Evolutionary conservation across 2,329 filamentous ascomycete species (phyloP).

Genomic region (Diplocarpon mali): DNA sequence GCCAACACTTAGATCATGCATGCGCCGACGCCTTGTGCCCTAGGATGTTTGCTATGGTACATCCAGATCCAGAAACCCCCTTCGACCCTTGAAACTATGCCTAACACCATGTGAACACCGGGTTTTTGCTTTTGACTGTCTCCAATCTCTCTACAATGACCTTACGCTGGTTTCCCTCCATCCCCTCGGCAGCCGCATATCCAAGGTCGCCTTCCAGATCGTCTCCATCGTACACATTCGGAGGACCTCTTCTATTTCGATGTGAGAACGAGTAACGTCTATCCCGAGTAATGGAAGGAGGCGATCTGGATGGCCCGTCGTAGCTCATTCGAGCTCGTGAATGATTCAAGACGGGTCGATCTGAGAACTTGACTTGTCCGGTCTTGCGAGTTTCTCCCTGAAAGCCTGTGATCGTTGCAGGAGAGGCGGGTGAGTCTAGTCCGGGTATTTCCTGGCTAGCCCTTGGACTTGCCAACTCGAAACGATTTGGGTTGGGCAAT

Average conservation of each 20-base stretch:
- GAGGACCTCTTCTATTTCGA: conserved; percentile 22
- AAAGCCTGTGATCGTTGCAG: conserved; percentile 6
- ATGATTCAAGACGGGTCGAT: conserved; percentile 19
- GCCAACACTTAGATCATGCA: background rate
- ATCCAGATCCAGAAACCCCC: background rate
- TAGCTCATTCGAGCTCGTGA: conserved; percentile 26
- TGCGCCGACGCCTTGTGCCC: conserved; percentile 2
- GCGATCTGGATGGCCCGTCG: conserved; percentile 24
- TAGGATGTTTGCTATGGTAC: background rate
- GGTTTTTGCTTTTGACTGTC: conserved; percentile 88
- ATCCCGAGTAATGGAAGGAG: conserved; percentile 11
- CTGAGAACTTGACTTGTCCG: conserved; percentile 22
- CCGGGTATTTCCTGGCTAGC: conserved; percentile 20
- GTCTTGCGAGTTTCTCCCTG: conserved; percentile 13
- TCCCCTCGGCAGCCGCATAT: conserved; percentile 85
- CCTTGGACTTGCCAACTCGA: conserved; percentile 47
- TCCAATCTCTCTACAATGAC: conserved; percentile 96
- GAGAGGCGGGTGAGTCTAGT: conserved; percentile 14
- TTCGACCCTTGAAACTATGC: too few relatives aligned
- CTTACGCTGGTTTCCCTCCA: conserved; percentile 83
- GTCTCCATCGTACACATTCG: conserved; percentile 50
- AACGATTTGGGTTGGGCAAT: conserved; percentile 64
- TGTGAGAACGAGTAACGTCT: conserved; percentile 31
- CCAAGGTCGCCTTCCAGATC: conserved; percentile 87
- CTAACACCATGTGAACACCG: conserved; percentile 95